Percentiles rank a stretch among this genome's conserved stretches.
phyloP scores from a whole-genome alignment of 2,329 filamentous ascomycete genomes.

The Colletotrichum musae region DNA sequence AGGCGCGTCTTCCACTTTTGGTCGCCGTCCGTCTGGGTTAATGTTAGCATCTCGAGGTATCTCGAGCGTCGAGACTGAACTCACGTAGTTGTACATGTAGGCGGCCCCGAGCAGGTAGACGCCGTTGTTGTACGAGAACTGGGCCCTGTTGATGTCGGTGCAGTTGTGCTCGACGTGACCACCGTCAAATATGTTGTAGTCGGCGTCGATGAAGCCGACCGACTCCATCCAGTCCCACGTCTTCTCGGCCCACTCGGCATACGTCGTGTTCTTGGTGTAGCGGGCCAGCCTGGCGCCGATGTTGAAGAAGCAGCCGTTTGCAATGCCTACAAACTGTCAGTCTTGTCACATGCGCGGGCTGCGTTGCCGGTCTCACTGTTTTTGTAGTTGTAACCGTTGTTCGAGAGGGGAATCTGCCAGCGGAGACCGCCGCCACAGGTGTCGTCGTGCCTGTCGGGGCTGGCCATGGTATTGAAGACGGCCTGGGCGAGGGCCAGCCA shows the following conservation, averaged over 20 bases:
- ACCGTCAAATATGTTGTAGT: conserved; percentile 74
- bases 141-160: conserved; percentile 66
- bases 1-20: conserved; percentile 67
- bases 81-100: conserved; percentile 74
- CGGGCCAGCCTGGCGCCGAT: conserved; percentile 78
- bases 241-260: conserved; percentile 73
- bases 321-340: conserved; percentile 59
- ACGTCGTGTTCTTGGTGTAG: conserved; percentile 78
- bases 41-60: conserved; percentile 7
- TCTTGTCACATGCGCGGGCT: not conserved
- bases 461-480: conserved; percentile 75
- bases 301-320: conserved; percentile 76
- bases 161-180: conserved; percentile 67
- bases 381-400: conserved; percentile 84
- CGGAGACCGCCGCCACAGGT: conserved; percentile 80
- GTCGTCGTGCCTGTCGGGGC: conserved; percentile 73
- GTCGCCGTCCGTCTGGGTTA: conserved; percentile 60
- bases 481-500: conserved; percentile 78
- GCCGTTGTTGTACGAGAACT: conserved; percentile 75
- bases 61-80: conserved; percentile 41
- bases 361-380: conserved; percentile 59
- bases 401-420: conserved; percentile 84
- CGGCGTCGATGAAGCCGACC: conserved; percentile 71
- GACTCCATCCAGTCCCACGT: conserved; percentile 73
- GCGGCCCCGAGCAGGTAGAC: conserved; percentile 72